Evolutionary conservation across 2,329 filamentous ascomycete species (phyloP).

Genomic region (Rutstroemia sp.): DNA sequence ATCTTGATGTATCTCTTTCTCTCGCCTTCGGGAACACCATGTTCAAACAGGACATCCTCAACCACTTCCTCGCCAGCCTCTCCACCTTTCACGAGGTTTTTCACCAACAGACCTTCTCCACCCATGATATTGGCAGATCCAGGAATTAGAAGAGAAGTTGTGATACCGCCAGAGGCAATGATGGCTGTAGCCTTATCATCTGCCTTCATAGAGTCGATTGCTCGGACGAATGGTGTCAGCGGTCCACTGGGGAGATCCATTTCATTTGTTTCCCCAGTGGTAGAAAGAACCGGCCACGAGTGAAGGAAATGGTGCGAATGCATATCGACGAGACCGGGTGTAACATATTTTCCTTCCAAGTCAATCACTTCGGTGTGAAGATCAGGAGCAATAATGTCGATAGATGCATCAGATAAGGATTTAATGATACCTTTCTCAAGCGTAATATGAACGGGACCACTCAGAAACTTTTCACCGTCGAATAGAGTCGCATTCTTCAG

Average conservation of each 20-base stretch:
- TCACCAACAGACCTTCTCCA: conserved; percentile 37
- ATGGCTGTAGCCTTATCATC: conserved; percentile 33
- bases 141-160: conserved; percentile 38
- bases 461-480: conserved; percentile 33
- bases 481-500: conserved; percentile 37
- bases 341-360: conserved; percentile 34
- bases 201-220: conserved; percentile 35
- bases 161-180: conserved; percentile 38
- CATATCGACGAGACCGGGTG: conserved; percentile 39
- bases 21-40: conserved; percentile 29
- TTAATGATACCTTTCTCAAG: conserved; percentile 34
- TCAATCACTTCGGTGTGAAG: conserved; percentile 23
- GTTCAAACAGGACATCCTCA: conserved; percentile 36
- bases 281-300: conserved; percentile 30
- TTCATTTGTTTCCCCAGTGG: conserved; percentile 34
- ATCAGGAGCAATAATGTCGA: conserved; percentile 9
- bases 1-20: conserved; percentile 37
- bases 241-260: conserved; percentile 28
- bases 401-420: conserved; percentile 23
- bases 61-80: conserved; percentile 33
- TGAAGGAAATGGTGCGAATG: conserved; percentile 36
- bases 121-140: conserved; percentile 39
- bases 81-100: conserved; percentile 33
- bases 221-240: conserved; percentile 33
- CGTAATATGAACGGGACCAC: conserved; percentile 31